Evolutionary conservation across 148 eudicot species (phyloP).

Genomic region (Agrostemma githago): DNA sequence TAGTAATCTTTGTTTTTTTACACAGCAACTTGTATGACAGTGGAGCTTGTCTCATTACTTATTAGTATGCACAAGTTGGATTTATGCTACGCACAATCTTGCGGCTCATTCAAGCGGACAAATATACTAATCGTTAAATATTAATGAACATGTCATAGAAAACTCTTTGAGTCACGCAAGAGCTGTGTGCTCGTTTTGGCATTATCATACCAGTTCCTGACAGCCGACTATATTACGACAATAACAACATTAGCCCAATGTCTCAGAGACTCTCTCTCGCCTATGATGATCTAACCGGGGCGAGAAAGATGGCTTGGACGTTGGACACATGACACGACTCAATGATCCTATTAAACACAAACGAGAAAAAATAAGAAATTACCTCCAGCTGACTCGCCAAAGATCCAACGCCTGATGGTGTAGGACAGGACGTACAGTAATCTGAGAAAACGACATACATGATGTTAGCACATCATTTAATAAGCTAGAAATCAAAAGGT

Average conservation of each 20-base stretch:
- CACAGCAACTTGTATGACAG: constrained; percentile 34
- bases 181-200: constrained; percentile 16
- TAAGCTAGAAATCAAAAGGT: neutral
- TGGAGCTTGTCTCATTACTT: constrained; percentile 17
- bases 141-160: constrained; percentile 14
- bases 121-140: constrained; percentile 6
- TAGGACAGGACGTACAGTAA: too few relatives aligned
- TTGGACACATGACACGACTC: neutral
- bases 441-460: neutral
- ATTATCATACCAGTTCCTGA: constrained; percentile 17
- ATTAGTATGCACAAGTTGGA: constrained; percentile 23
- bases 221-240: constrained; percentile 2
- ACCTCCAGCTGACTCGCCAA: too few relatives aligned
- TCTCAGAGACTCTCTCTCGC: neutral
- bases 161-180: constrained; percentile 24
- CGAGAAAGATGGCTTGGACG: neutral
- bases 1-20: constrained; percentile 24
- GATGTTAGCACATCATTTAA: neutral
- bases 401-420: too few relatives aligned
- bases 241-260: neutral
- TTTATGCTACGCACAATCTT: constrained; percentile 19
- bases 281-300: neutral
- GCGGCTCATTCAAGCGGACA: constrained; percentile 13
- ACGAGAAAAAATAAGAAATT: neutral
- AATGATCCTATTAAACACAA: neutral